phyloP scores from a whole-genome alignment of 495 filamentous ascomycete species.

The Antarctomyces pellizariae region DNA sequence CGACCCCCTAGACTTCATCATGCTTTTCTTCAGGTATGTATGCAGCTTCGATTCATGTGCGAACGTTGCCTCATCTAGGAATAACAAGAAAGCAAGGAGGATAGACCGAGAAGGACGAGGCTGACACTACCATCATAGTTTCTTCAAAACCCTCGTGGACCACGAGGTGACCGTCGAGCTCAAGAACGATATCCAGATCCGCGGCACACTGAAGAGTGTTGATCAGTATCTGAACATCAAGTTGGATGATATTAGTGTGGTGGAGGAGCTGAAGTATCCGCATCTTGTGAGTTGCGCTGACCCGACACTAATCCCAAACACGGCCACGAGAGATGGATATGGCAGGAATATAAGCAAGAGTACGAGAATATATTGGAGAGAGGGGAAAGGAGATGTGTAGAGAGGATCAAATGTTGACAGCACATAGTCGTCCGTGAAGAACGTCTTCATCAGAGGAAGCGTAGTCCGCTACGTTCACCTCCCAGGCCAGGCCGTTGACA shows the following conservation, averaged over 20 bases:
- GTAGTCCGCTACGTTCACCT: slow-evolving; percentile 92
- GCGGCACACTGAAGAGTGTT: slow-evolving; percentile 82
- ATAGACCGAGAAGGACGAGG: neutral
- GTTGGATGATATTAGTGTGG: slow-evolving; percentile 75
- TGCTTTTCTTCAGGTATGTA: slow-evolving; percentile 13
- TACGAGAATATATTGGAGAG: too few species aligned
- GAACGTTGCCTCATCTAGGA: too few species aligned
- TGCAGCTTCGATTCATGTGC: slow-evolving; percentile 1
- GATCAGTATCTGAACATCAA: slow-evolving; percentile 99
- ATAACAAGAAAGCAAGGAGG: too few species aligned
- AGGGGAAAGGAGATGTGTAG: slow-evolving; percentile 1
- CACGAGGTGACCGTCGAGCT: slow-evolving; percentile 89
- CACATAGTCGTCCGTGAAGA: slow-evolving; percentile 63
- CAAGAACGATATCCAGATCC: slow-evolving; percentile 95
- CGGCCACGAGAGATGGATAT: too few species aligned
- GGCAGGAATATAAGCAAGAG: too few species aligned
- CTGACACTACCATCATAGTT: slow-evolving; percentile 27
- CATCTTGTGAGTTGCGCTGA: slow-evolving; percentile 51
- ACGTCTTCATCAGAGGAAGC: slow-evolving; percentile 91
- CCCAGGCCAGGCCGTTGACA: slow-evolving; percentile 69
- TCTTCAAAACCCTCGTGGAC: slow-evolving; percentile 99
- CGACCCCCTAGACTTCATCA: slow-evolving; percentile 5
- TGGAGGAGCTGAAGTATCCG: slow-evolving; percentile 81
- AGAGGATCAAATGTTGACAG: slow-evolving; percentile 1
- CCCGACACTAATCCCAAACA: too few species aligned